A percentile compares a stretch with the other conserved stretches of the same genome.
phyloP scores from a whole-genome alignment of 1,284 basidiomycete species.

The Leccinum fuscescens region DNA sequence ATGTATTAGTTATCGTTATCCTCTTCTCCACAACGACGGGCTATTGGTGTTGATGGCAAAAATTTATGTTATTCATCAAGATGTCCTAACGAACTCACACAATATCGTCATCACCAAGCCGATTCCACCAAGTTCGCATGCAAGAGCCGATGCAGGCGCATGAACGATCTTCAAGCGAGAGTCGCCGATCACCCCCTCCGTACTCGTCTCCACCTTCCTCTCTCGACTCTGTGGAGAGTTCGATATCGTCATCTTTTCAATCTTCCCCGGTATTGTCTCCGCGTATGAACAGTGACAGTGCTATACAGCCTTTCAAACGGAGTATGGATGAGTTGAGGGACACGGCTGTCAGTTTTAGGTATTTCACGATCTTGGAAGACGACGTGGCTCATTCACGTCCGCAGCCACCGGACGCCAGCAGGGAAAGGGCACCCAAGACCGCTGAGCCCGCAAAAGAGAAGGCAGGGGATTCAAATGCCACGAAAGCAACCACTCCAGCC shows the following conservation, averaged over 20 bases:
- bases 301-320: constrained; percentile 49
- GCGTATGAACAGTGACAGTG: constrained; percentile 32
- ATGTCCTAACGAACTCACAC: neutral
- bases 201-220: constrained; percentile 35
- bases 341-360: constrained; percentile 65
- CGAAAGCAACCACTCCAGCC: constrained; percentile 9
- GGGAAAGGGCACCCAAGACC: constrained; percentile 18
- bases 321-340: constrained; percentile 62
- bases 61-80: neutral
- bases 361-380: constrained; percentile 58
- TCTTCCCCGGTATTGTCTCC: constrained; percentile 33
- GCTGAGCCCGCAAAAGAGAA: constrained; percentile 14
- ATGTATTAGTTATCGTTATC: neutral
- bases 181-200: constrained; percentile 32
- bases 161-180: constrained; percentile 16
- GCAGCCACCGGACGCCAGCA: constrained; percentile 17
- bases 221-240: constrained; percentile 27
- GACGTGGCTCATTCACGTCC: constrained; percentile 43
- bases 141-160: constrained; percentile 14
- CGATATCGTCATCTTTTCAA: constrained; percentile 35
- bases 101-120: too few species aligned
- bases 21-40: neutral
- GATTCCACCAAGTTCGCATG: constrained; percentile 50
- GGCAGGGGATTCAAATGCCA: constrained; percentile 9
- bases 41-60: neutral